These are phyloP conservation scores for Plasmodium berghei DNA, from an alignment of 169 alveolate species.

Conservation along the genomic window DNA sequence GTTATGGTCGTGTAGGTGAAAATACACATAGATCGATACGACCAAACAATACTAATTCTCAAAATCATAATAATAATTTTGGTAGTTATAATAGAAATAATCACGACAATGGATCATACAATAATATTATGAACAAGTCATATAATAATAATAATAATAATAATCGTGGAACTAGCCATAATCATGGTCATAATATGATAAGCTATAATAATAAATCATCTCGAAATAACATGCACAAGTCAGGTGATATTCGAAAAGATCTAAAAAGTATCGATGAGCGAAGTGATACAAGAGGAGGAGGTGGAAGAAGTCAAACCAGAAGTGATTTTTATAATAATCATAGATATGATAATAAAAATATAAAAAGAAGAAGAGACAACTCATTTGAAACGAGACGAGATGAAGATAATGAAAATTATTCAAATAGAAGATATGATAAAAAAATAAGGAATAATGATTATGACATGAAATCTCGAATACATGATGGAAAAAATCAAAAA, in stretches of 20 bases:
- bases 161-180: neutral
- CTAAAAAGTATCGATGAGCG: neutral
- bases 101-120: conserved; percentile 15
- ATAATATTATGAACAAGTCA: neutral
- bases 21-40: conserved; percentile 7
- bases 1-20: neutral
- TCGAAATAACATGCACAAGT: conserved; percentile 19
- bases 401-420: conserved; percentile 4
- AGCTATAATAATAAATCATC: conserved; percentile 1
- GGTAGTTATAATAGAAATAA: neutral
- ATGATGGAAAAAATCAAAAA: conserved; percentile 20
- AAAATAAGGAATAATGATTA: conserved; percentile 40
- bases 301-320: neutral
- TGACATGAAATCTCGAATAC: conserved; percentile 9
- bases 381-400: conserved; percentile 32
- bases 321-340: conserved; percentile 2
- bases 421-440: conserved; percentile 39
- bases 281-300: neutral
- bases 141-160: neutral
- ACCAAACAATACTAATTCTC: neutral
- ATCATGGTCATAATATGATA: too few relatives aligned
- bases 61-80: neutral
- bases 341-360: conserved; percentile 4
- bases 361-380: conserved; percentile 51
- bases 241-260: conserved; percentile 3